These are phyloP conservation scores for Morella rubra DNA, from an alignment of 306 rosid species.

Conservation along the genomic window DNA sequence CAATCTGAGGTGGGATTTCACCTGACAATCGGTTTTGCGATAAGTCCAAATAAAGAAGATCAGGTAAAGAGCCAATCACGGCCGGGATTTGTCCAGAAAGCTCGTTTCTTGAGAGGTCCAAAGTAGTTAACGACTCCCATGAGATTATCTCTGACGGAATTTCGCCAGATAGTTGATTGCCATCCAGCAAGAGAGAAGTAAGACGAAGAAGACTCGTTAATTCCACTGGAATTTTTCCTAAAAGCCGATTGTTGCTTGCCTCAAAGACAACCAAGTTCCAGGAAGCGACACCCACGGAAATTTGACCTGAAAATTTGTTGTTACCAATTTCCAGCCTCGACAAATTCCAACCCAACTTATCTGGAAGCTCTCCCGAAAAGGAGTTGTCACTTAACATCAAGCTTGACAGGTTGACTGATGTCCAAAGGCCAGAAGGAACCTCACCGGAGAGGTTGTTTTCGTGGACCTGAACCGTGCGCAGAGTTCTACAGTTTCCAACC, in stretches of 20 bases:
- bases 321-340: slow-evolving; percentile 62
- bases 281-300: slow-evolving; percentile 49
- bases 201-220: slow-evolving; percentile 54
- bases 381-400: slow-evolving; percentile 62
- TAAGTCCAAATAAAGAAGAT: slow-evolving; percentile 63
- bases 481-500: slow-evolving; percentile 57
- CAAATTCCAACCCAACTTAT: slow-evolving; percentile 44
- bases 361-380: slow-evolving; percentile 70
- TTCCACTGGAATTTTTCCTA: slow-evolving; percentile 61
- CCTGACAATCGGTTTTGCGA: slow-evolving; percentile 68
- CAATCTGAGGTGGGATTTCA: slow-evolving; percentile 62
- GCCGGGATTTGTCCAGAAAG: slow-evolving; percentile 65
- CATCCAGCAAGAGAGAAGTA: slow-evolving; percentile 49
- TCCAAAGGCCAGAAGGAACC: slow-evolving; percentile 72
- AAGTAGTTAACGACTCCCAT: slow-evolving; percentile 54
- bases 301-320: slow-evolving; percentile 67
- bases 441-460: slow-evolving; percentile 62
- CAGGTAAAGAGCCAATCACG: slow-evolving; percentile 49
- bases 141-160: slow-evolving; percentile 58
- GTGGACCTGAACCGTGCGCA: slow-evolving; percentile 43
- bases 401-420: slow-evolving; percentile 40
- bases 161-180: slow-evolving; percentile 65
- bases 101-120: slow-evolving; percentile 65
- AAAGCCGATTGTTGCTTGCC: slow-evolving; percentile 63
- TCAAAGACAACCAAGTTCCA: slow-evolving; percentile 57